Conservation (phyloP, 1,139 yeast species). For the Schizosaccharomyces versatilis region DNA sequence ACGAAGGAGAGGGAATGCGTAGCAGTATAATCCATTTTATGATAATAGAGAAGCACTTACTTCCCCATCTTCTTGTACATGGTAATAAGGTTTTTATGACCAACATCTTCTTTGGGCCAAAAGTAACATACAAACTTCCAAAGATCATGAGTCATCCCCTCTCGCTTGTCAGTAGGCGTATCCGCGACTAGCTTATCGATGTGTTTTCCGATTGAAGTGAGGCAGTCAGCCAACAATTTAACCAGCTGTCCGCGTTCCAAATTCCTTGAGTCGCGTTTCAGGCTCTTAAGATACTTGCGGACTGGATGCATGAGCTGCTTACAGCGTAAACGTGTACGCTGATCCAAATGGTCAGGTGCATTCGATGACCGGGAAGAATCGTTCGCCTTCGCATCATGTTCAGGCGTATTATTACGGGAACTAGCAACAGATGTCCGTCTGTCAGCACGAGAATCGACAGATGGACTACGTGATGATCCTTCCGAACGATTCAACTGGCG, state of each 20-base stretch:
- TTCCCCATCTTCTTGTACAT: conserved; percentile 2
- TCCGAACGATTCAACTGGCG: too few relatives aligned
- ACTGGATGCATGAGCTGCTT: conserved; percentile 2
- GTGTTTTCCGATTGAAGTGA: neutral
- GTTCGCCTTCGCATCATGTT: neutral
- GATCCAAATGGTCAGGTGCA: too few relatives aligned
- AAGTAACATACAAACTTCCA: conserved; percentile 3
- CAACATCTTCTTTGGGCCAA: conserved; percentile 3
- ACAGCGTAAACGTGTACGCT: neutral
- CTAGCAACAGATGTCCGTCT: neutral
- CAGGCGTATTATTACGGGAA: neutral
- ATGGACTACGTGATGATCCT: neutral
- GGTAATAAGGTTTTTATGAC: neutral
- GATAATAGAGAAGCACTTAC: neutral
- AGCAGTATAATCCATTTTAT: too few relatives aligned
- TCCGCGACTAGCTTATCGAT: neutral
- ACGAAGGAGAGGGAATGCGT: too few relatives aligned
- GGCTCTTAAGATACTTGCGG: neutral
- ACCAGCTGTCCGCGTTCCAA: conserved; percentile 1
- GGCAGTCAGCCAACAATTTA: neutral
- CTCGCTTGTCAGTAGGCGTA: neutral
- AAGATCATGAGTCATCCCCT: neutral
- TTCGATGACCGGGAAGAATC: too few relatives aligned
- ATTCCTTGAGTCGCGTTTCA: neutral
- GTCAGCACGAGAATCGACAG: neutral